Percentiles rank a stretch among this genome's conserved stretches.
Conservation (phyloP, 352 stramenopile species). For the Phytopythium ostracodes region DNA sequence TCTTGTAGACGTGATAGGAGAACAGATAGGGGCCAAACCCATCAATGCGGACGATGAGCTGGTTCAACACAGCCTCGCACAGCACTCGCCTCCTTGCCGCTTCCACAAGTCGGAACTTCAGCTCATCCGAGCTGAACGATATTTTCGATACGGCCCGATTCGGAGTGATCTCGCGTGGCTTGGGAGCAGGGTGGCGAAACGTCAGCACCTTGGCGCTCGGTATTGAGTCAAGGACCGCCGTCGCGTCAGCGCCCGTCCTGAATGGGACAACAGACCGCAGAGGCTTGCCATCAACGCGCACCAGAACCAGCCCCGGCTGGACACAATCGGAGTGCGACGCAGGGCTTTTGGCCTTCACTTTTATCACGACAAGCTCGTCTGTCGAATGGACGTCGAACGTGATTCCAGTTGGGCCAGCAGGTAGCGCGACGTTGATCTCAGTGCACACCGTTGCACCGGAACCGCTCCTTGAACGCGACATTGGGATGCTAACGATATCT, state of each 20-base stretch:
- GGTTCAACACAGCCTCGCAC: constrained; percentile 46
- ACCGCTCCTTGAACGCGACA: background rate
- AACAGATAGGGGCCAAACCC: constrained; percentile 80
- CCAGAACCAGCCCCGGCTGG: constrained; percentile 64
- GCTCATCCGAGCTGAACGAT: constrained; percentile 45
- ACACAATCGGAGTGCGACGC: constrained; percentile 62
- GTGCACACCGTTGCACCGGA: constrained; percentile 7
- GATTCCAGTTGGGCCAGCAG: constrained; percentile 57
- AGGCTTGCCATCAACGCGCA: constrained; percentile 66
- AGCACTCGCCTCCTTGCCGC: constrained; percentile 58
- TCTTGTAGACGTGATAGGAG: constrained; percentile 73
- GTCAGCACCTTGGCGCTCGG: constrained; percentile 54
- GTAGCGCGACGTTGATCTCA: constrained; percentile 77
- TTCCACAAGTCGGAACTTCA: constrained; percentile 72
- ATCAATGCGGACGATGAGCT: constrained; percentile 48
- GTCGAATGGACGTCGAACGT: constrained; percentile 41
- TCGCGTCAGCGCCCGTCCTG: constrained; percentile 49
- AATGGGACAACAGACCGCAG: constrained; percentile 44
- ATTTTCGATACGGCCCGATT: constrained; percentile 43
- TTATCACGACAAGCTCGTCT: constrained; percentile 12
- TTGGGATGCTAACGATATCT: constrained; percentile 35
- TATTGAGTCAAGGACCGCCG: constrained; percentile 52
- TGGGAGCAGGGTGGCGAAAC: constrained; percentile 71
- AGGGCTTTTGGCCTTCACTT: constrained; percentile 32
- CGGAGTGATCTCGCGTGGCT: constrained; percentile 52